Base-by-base conservation (phyloP, 2,329 filamentous ascomycete species). In the Dendryphion nanum region DNA sequence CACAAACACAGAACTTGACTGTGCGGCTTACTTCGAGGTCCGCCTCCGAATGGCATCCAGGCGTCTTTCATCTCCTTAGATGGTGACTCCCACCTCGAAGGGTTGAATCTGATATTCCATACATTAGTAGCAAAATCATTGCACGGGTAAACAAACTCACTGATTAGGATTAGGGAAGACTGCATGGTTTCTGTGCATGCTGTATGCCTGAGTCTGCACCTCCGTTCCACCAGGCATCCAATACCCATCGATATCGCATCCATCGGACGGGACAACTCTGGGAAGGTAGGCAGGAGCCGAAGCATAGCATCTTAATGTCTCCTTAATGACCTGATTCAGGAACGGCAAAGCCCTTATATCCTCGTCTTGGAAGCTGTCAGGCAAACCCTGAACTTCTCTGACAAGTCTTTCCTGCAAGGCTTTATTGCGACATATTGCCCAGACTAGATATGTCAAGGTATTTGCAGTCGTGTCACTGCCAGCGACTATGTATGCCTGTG, bases 401-500 rank as follows among this genome's bases (percentile, higher is more conserved):
- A 36, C 44, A 5, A 52, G 36, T 15, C 26, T 35, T 6, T 15
- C 17, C 40, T 43, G 38, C 4, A 52, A 20, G 1, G 26, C 15
- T 2, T 23, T 13, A 14, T 50, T 12, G 10, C 31, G 23, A 18
- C 39, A 40, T 6, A 52, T 40, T 3, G 56, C 48, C 67, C 68
- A 77, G 5, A 70, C 47, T 0, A 74, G 51, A 38, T 76, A 78
- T 0, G 74, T 78, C 30, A 78, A 42, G 0, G 72, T 72, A 10
- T 67, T 63, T 1, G 75, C 69, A 0, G 75, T 77, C 0, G 76
- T 79, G 39, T 78, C 75, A 24, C 66, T 74, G 2, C 76, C 76
- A 1, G 74, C 76, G 4, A 73, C 40, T 31, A 78, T 77, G 43
- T 72, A 74, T 13, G 30, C 51, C 5, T 62, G 57, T 0, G 73